Evolutionary conservation across 345 rosid genomes (phyloP), one percentile per base, ranked within the genome.

Genomic region (Mangifera indica): DNA sequence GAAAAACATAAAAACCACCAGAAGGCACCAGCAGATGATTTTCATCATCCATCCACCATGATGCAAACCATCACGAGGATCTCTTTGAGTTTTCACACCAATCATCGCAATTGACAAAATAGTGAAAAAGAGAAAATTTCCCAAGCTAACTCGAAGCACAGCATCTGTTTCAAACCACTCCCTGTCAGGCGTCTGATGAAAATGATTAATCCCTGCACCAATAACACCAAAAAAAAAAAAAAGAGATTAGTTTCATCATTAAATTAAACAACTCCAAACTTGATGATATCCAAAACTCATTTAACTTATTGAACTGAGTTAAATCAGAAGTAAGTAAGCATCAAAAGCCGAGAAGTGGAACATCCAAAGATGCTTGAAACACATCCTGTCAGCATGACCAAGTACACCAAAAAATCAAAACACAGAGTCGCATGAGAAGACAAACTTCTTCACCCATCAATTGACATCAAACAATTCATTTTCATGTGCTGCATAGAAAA

Each of bases 11-110:
- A 96, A 84, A 79, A 96, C 86, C 59, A 96, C 93, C 81, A 96
- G 62, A 69, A 96, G 82, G 78, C 83, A 93, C 98, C 98, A 96
- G 73, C 83, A 84, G 66, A 96, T 87, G 9, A 96, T 48, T 79
- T 96, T 96, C 88, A 89, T 86, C 99, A 93, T 96, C 99, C 99
- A 96, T 66, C 99, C 98, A 74, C 99, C 99, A 60, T 91, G 99
- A 77, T 96, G 98, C 75, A 96, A 77, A 63, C 91, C 80, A 68
- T 96, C 99, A 72, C 99, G 97, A 71, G 98, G 98, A 83, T 96
- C 99, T 82, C 78, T 96, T 81, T 89, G 97, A 79, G 68, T 89
- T 75, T 87, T 96, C 56, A 96, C 98, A 64, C 99, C 98, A 80
- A 91, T 74, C 99, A 96, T 96, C 76, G 91, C 71, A 65, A 85